A percentile compares a stretch with the other conserved stretches of the same genome.
These are phyloP conservation scores for Otatea glauca DNA, from an alignment of 176 grass and related monocot genomes.

Conservation along the genomic window DNA sequence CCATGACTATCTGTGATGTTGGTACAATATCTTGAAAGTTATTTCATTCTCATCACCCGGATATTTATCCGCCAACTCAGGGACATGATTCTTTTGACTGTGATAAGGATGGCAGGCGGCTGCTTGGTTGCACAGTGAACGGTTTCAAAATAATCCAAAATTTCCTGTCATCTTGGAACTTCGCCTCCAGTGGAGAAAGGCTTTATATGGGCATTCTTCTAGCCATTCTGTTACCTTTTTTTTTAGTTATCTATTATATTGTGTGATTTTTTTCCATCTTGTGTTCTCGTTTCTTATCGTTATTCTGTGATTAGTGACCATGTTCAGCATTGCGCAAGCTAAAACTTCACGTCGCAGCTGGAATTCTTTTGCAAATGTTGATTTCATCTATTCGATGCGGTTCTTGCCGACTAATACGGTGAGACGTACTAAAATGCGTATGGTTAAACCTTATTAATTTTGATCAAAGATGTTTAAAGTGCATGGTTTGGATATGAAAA, in stretches of 20 bases:
- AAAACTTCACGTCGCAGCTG: no score
- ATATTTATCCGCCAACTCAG: conserved; percentile 32
- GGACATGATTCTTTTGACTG: conserved; percentile 44
- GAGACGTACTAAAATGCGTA: no score
- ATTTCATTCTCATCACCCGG: conserved; percentile 43
- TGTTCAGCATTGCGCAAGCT: background rate
- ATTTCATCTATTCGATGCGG: no score
- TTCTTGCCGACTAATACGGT: no score
- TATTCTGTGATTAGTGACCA: background rate
- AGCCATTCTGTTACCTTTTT: background rate
- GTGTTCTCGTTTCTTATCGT: background rate
- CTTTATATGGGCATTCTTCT: no score
- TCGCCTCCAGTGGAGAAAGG: background rate
- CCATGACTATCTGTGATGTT: conserved; percentile 27
- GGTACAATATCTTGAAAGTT: background rate
- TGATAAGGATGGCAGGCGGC: conserved; percentile 25
- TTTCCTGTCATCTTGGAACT: conserved; percentile 4
- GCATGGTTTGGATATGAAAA: no score
- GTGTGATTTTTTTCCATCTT: background rate
- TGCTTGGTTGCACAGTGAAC: conserved; percentile 7
- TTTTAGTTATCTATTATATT: background rate
- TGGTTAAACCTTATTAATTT: no score
- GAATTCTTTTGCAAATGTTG: no score
- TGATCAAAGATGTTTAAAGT: no score
- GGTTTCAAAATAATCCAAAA: conserved; percentile 21